These are phyloP conservation scores for Lentinula novae-zelandiae DNA, from an alignment of 1,284 basidiomycete genomes.

Conservation along the genomic window DNA sequence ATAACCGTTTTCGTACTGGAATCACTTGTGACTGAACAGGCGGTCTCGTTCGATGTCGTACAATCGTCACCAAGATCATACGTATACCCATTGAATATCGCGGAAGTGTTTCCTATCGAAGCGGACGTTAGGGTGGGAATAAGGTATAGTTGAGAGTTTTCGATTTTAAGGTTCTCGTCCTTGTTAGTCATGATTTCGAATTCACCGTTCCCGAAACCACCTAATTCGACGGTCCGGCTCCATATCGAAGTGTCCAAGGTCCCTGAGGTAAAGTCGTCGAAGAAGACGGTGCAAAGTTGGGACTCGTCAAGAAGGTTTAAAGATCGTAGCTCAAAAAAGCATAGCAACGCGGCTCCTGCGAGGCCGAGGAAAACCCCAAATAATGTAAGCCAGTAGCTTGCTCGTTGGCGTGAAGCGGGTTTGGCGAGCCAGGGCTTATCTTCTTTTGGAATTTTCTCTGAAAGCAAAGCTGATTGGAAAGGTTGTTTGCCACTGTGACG, in stretches of 20 bases:
- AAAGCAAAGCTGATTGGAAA: conserved; percentile 44
- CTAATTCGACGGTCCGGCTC: conserved; percentile 74
- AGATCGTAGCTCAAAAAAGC: conserved; percentile 32
- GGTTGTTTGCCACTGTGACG: conserved; percentile 37
- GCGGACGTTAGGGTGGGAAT: conserved; percentile 83
- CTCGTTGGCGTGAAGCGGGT: conserved; percentile 30
- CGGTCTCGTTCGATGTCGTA: conserved; percentile 35
- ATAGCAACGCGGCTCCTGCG: conserved; percentile 36
- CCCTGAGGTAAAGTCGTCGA: conserved; percentile 59
- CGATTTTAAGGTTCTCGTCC: conserved; percentile 75
- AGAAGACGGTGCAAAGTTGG: conserved; percentile 62
- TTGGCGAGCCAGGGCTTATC: conserved; percentile 52
- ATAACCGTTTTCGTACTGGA: conserved; percentile 57
- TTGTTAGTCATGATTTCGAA: conserved; percentile 86
- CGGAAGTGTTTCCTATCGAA: conserved; percentile 51
- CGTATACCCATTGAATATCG: conserved; percentile 39
- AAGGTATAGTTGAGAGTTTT: conserved; percentile 76
- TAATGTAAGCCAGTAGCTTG: conserved; percentile 45
- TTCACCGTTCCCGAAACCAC: conserved; percentile 85
- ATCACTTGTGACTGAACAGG: conserved; percentile 55
- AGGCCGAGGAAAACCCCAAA: conserved; percentile 38
- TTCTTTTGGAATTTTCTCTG: conserved; percentile 40
- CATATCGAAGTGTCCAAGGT: conserved; percentile 40
- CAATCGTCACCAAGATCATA: conserved; percentile 57
- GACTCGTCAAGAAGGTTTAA: conserved; percentile 34